Percentiles rank a stretch among this genome's conserved stretches.
phyloP scores from a whole-genome alignment of 208 protist genomes.

The Leptomonas pyrrhocoris region DNA sequence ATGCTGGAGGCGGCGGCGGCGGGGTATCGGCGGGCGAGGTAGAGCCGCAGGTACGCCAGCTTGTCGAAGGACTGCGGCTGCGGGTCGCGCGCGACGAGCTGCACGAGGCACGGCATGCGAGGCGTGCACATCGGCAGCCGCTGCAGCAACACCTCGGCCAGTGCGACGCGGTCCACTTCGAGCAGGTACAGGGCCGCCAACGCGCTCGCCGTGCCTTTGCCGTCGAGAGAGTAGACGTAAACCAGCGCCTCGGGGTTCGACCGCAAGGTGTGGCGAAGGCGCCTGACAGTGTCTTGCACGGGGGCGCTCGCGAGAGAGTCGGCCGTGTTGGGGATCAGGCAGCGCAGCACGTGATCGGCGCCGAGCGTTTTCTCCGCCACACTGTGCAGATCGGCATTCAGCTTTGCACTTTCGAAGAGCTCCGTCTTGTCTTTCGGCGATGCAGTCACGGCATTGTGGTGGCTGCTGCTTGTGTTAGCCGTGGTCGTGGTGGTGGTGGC shows the following conservation, averaged over 20 bases:
- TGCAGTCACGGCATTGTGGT: not conserved
- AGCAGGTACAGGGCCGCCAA: conserved; percentile 33
- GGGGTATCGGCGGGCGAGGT: conserved; percentile 37
- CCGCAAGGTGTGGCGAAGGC: conserved; percentile 10
- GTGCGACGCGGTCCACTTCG: conserved; percentile 22
- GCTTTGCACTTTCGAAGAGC: not conserved
- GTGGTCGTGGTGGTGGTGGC: not conserved
- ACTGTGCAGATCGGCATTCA: conserved; percentile 8
- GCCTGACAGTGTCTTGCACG: conserved; percentile 9
- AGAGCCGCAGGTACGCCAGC: conserved; percentile 17
- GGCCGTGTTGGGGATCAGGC: conserved; percentile 6
- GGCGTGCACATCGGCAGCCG: conserved; percentile 33
- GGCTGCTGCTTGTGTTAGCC: not conserved
- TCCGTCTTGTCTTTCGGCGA: not conserved
- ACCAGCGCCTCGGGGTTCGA: conserved; percentile 21
- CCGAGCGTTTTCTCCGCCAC: conserved; percentile 3
- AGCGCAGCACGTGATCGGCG: conserved; percentile 17
- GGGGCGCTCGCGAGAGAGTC: conserved; percentile 1
- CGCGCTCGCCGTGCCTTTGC: conserved; percentile 35
- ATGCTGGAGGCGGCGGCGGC: conserved; percentile 9
- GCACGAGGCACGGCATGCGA: conserved; percentile 24
- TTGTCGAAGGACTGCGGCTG: conserved; percentile 23
- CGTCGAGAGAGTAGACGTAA: conserved; percentile 37
- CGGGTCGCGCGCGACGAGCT: conserved; percentile 26
- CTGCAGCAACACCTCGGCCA: conserved; percentile 23